Evolutionary conservation across 2,329 filamentous ascomycete species (phyloP), one percentile per base, ranked within the genome.

Genomic region (Thielaviopsis euricoi): DNA sequence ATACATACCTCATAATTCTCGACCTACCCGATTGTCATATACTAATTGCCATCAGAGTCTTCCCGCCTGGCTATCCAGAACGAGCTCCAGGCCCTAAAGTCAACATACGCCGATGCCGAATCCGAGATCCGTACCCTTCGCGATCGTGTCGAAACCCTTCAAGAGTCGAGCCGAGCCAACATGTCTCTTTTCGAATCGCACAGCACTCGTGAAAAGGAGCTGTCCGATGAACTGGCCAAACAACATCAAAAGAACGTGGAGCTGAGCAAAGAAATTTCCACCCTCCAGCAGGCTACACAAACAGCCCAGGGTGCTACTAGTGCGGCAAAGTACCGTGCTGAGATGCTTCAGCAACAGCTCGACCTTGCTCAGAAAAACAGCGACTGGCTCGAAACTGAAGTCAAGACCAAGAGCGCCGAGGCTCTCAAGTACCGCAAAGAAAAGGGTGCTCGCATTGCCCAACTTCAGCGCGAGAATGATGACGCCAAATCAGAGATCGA

Each of bases 371-470:
- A 89, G 68, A 86, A 86, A 66, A 95, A 89, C 72, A 87, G 88
- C 63, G 91, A 97, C 65, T 98, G 89, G 87, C 85, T 93, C 58
- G 89, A 96, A 66, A 83, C 78, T 49, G 93, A 98, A 69, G 78
- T 97, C 22, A 91, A 95, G 73, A 90, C 87, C 0, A 95, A 95
- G 72, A 85, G 81, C 61, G 81, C 84, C 9, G 93, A 98, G 67
- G 83, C 89, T 53, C 80, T 91, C 63, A 95, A 90, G 66, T 91
- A 87, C 70, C 83, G 93, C 62, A 97, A 95, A 67, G 93, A 98
- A 68, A 97, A 96, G 76, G 87, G 87, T 62, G 85, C 89, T 1
- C 86, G 87, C 46, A 88, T 97, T 64, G 81, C 89, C 9, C 87
- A 94, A 65, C 80, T 98, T 26, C 87, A 96, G 70, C 86, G 89